Evolutionary conservation across 176 grass and related monocot species (phyloP).

Genomic region (Hordeum vulgare): DNA sequence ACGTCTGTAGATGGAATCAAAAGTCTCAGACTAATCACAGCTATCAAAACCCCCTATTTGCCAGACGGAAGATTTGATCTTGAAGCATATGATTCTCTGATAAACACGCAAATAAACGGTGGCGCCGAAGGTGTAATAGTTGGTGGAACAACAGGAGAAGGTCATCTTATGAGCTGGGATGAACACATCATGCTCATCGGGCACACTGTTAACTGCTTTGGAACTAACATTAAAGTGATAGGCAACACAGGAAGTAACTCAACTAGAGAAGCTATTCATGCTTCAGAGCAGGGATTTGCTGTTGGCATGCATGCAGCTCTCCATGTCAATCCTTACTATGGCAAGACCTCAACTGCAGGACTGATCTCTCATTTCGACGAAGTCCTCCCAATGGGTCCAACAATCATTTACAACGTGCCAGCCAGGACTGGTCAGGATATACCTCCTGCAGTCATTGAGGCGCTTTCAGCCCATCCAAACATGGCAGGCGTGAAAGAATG

Average conservation of each 20-base stretch:
- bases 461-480: slow-evolving; percentile 46
- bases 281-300: slow-evolving; percentile 84
- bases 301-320: slow-evolving; percentile 94
- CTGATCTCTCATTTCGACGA: slow-evolving; percentile 69
- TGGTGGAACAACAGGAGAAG: slow-evolving; percentile 87
- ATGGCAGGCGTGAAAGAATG: slow-evolving; percentile 88
- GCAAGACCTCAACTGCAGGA: slow-evolving; percentile 77
- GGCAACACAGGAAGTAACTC: slow-evolving; percentile 96
- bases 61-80: slow-evolving; percentile 97
- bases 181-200: slow-evolving; percentile 98
- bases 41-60: slow-evolving; percentile 87
- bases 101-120: slow-evolving; percentile 66
- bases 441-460: slow-evolving; percentile 50
- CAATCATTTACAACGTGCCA: slow-evolving; percentile 83
- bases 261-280: slow-evolving; percentile 86
- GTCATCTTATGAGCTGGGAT: slow-evolving; percentile 99
- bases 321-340: slow-evolving; percentile 95
- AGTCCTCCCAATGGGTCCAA: slow-evolving; percentile 80
- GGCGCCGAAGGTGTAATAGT: slow-evolving; percentile 89
- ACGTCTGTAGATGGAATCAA: slow-evolving; percentile 69
- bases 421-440: slow-evolving; percentile 77
- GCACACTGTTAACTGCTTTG: slow-evolving; percentile 97
- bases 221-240: slow-evolving; percentile 80
- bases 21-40: slow-evolving; percentile 67
- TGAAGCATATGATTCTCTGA: slow-evolving; percentile 86